Conservation (phyloP, 441 rosid genomes). For the Kokia cookei region DNA sequence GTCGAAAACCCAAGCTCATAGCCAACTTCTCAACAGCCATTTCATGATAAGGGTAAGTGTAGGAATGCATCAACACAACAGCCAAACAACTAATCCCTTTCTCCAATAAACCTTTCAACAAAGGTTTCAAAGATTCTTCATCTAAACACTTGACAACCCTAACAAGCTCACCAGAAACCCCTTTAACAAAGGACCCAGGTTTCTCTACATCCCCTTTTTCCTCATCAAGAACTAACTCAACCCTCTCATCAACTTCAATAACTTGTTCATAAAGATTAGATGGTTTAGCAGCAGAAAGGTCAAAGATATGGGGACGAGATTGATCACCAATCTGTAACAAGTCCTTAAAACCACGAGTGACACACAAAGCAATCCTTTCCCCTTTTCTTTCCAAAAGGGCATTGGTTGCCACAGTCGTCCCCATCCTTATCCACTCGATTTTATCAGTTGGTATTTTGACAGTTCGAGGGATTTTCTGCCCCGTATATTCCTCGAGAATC, state of each 20-base stretch:
- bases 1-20: slow-evolving; percentile 68
- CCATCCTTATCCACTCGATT: slow-evolving; percentile 98
- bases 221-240: slow-evolving; percentile 54
- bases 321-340: slow-evolving; percentile 93
- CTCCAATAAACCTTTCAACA: slow-evolving; percentile 53
- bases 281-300: slow-evolving; percentile 76
- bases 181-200: slow-evolving; percentile 35
- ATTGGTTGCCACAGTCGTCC: slow-evolving; percentile 92
- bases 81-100: slow-evolving; percentile 87
- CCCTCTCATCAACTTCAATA: slow-evolving; percentile 84
- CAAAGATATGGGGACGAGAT: slow-evolving; percentile 83
- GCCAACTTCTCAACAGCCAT: slow-evolving; percentile 74
- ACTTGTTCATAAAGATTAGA: slow-evolving; percentile 83
- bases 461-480: slow-evolving; percentile 56
- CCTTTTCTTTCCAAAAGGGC: slow-evolving; percentile 94
- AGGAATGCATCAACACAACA: slow-evolving; percentile 86
- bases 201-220: slow-evolving; percentile 20
- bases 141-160: slow-evolving; percentile 65
- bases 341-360: slow-evolving; percentile 78
- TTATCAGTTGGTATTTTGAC: slow-evolving; percentile 79
- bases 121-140: slow-evolving; percentile 51
- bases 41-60: slow-evolving; percentile 84
- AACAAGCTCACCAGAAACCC: slow-evolving; percentile 84
- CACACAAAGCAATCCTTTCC: slow-evolving; percentile 84
- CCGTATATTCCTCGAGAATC: slow-evolving; percentile 73